These are phyloP conservation scores for Alternaria sp. DNA, from an alignment of 2,329 filamentous ascomycete genomes.

Conservation along the genomic window DNA sequence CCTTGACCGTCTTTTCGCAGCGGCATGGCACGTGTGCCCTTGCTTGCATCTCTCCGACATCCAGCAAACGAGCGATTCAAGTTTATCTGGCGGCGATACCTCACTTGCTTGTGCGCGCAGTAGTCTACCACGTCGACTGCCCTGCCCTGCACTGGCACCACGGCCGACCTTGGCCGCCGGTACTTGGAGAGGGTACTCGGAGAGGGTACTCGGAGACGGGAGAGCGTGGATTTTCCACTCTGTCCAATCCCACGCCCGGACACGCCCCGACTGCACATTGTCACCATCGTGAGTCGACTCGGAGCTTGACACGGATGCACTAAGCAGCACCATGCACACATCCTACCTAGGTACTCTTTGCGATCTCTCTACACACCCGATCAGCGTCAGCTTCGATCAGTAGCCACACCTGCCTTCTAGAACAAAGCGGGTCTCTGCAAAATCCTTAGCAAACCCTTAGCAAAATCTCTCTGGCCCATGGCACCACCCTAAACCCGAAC, in stretches of 20 bases:
- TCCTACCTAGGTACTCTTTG: neutral
- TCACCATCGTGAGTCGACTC: neutral
- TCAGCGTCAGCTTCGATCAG: constrained; percentile 8
- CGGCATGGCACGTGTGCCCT: constrained; percentile 25
- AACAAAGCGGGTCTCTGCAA: constrained; percentile 39
- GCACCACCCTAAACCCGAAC: constrained; percentile 19
- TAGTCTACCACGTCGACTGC: constrained; percentile 15
- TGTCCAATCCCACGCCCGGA: neutral
- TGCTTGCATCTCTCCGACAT: constrained; percentile 19
- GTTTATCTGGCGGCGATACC: constrained; percentile 22
- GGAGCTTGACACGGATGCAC: neutral
- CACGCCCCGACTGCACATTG: neutral
- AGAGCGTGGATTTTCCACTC: neutral
- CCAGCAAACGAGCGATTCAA: constrained; percentile 15
- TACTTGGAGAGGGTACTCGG: constrained; percentile 4
- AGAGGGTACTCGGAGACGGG: neutral
- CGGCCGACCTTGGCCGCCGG: constrained; percentile 28
- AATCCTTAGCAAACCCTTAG: constrained; percentile 24
- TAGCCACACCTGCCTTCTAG: constrained; percentile 35
- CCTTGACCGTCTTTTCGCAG: constrained; percentile 14
- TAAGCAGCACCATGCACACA: neutral
- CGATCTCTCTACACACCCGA: constrained; percentile 2
- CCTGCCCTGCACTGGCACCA: constrained; percentile 4
- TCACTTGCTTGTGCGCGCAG: constrained; percentile 18
- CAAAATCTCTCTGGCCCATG: constrained; percentile 22